Conservation (phyloP, 129 eudicot genomes). For the Apium graveolens region DNA sequence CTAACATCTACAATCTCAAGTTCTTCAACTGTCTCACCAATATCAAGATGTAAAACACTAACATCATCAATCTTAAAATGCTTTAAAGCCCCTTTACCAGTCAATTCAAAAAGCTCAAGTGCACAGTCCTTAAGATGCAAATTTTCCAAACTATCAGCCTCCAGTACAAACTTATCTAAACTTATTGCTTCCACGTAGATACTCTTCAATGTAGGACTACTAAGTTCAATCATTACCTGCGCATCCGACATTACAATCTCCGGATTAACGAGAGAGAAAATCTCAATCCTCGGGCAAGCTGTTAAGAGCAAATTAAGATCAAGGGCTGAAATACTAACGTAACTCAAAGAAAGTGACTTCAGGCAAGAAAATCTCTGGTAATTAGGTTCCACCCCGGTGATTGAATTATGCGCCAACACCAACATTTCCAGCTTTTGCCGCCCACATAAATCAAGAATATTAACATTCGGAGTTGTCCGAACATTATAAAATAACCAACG, state of each 20-base stretch:
- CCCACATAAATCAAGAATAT: conserved; percentile 76
- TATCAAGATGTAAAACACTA: conserved; percentile 71
- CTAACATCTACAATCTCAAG: conserved; percentile 66
- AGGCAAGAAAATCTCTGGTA: conserved; percentile 56
- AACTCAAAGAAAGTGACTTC: conserved; percentile 53
- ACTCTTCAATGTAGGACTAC: conserved; percentile 45
- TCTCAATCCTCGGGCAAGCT: conserved; percentile 69
- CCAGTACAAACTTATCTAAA: conserved; percentile 64
- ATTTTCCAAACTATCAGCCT: conserved; percentile 63
- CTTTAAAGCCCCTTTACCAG: conserved; percentile 61
- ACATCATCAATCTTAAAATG: conserved; percentile 67
- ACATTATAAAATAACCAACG: conserved; percentile 56
- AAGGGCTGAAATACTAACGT: conserved; percentile 69
- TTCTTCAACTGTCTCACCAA: conserved; percentile 53
- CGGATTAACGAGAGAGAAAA: conserved; percentile 47
- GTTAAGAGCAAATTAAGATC: conserved; percentile 61
- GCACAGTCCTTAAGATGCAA: conserved; percentile 74
- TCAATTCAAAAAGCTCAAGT: conserved; percentile 61
- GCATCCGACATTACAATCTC: conserved; percentile 69
- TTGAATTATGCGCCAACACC: conserved; percentile 59
- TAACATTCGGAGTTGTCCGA: conserved; percentile 55
- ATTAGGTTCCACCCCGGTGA: conserved; percentile 67
- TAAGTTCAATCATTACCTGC: conserved; percentile 58
- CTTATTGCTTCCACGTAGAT: conserved; percentile 68
- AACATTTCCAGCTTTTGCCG: conserved; percentile 59